phyloP scores from a whole-genome alignment of 2,329 filamentous ascomycete genomes.

The Xylariaceae sp. region DNA sequence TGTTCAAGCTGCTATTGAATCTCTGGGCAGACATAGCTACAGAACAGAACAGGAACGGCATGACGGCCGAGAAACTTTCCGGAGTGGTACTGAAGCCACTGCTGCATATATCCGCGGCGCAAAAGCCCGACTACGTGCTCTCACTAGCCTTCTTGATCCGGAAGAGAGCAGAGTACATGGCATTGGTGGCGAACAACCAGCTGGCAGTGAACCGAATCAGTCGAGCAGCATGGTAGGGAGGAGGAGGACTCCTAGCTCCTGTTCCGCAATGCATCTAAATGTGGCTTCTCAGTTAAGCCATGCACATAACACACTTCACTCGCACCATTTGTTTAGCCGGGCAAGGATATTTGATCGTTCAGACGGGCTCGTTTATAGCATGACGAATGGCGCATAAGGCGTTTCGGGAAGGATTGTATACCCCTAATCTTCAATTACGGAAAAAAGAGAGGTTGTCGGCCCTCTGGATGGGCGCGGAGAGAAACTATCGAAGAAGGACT shows the following conservation, averaged over 20 bases:
- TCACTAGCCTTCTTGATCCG: slow-evolving; percentile 41
- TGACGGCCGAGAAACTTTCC: slow-evolving; percentile 41
- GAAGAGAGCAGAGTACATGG: slow-evolving; percentile 38
- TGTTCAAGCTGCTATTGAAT: slow-evolving; percentile 41
- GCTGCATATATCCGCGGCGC: slow-evolving; percentile 34
- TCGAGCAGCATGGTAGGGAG: slow-evolving; percentile 27
- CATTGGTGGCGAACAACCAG: slow-evolving; percentile 33
- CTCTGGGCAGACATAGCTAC: slow-evolving; percentile 41
- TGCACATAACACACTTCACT: not conserved
- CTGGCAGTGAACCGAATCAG: slow-evolving; percentile 25
- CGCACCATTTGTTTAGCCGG: not conserved
- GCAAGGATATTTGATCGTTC: not conserved
- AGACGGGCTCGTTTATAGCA: not conserved
- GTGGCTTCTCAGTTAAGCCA: not conserved
- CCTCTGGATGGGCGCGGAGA: not conserved
- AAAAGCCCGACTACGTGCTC: slow-evolving; percentile 39
- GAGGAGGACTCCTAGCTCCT: not conserved
- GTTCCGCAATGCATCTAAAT: not conserved
- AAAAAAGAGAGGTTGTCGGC: not conserved
- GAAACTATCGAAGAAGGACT: not conserved
- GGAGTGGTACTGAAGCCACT: slow-evolving; percentile 36
- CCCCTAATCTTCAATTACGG: not conserved
- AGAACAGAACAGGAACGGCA: slow-evolving; percentile 37
- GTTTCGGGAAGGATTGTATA: not conserved
- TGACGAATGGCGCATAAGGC: not conserved